A percentile compares a stretch with the other conserved stretches of the same genome.
phyloP scores from a whole-genome alignment of 257 asterid genomes.

The Solanum bulbocastanum region DNA sequence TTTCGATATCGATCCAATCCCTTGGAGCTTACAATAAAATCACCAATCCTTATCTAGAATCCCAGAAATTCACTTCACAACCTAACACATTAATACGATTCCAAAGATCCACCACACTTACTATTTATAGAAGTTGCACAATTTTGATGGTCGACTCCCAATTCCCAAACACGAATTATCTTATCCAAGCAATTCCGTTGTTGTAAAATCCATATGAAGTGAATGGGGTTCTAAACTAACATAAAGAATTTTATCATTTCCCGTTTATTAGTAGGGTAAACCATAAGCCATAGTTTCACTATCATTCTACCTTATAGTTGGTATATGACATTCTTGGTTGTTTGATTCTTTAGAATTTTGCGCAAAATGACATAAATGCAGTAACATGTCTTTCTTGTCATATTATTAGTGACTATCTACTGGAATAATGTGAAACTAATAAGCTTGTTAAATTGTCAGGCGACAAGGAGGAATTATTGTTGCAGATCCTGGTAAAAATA shows the following conservation, averaged over 20 bases:
- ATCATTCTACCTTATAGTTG: not conserved
- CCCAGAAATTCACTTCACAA: too few species aligned
- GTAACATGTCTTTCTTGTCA: not conserved
- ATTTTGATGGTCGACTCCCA: not conserved
- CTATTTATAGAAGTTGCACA: too few species aligned
- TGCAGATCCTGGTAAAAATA: too few species aligned
- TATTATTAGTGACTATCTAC: not conserved
- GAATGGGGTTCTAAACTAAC: not conserved
- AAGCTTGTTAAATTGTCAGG: conserved; percentile 38
- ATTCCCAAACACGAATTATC: not conserved
- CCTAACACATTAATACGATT: too few species aligned
- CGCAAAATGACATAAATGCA: not conserved
- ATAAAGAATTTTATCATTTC: not conserved
- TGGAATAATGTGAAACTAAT: not conserved
- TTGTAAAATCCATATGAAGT: too few species aligned
- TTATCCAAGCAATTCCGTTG: not conserved
- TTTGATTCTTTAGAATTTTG: too few species aligned
- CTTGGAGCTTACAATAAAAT: too few species aligned
- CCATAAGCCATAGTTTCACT: not conserved
- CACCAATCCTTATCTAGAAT: too few species aligned
- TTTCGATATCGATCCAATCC: too few species aligned
- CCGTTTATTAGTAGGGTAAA: not conserved
- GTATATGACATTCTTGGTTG: not conserved
- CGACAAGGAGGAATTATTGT: conserved; percentile 89
- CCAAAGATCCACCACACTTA: too few species aligned